These are phyloP conservation scores for Pythium oligandrum DNA, from an alignment of 352 stramenopile species.

Conservation along the genomic window DNA sequence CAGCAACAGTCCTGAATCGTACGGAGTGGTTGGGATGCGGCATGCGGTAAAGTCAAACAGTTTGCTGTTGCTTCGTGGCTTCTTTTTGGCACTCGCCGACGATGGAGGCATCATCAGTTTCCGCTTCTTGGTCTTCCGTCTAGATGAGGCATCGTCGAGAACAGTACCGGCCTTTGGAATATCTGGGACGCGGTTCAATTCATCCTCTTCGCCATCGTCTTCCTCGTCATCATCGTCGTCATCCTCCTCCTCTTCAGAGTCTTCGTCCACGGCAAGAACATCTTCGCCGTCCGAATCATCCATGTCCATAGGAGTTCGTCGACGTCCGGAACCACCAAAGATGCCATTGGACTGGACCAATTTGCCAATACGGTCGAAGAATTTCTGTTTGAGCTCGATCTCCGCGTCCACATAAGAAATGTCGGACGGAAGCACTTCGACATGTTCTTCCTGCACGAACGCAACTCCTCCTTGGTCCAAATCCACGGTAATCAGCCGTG, in stretches of 20 bases:
- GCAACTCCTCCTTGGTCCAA: constrained; percentile 35
- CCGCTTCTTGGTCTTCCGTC: constrained; percentile 38
- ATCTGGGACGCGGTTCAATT: too few species aligned
- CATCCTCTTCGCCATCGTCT: constrained; percentile 22
- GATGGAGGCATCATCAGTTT: constrained; percentile 35
- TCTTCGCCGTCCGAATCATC: constrained; percentile 18
- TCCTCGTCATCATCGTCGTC: constrained; percentile 31
- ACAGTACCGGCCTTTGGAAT: too few species aligned
- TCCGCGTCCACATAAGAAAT: constrained; percentile 49
- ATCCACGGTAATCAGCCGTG: constrained; percentile 38
- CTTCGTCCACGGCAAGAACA: constrained; percentile 18
- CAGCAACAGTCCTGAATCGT: constrained; percentile 55
- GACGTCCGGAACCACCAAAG: constrained; percentile 12
- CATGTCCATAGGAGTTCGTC: constrained; percentile 14
- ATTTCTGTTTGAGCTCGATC: constrained; percentile 46
- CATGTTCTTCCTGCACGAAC: constrained; percentile 54
- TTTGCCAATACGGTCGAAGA: constrained; percentile 68
- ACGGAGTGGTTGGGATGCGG: constrained; percentile 58
- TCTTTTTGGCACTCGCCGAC: constrained; percentile 28
- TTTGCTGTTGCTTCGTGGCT: constrained; percentile 29
- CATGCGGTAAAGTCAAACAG: constrained; percentile 70
- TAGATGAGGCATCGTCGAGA: too few species aligned
- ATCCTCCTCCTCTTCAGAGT: constrained; percentile 19
- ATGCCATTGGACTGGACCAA: constrained; percentile 50
- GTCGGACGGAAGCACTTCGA: constrained; percentile 49